These are phyloP conservation scores for Ustilago shanxiensis DNA, from an alignment of 1,284 basidiomycete species.

Conservation along the genomic window DNA sequence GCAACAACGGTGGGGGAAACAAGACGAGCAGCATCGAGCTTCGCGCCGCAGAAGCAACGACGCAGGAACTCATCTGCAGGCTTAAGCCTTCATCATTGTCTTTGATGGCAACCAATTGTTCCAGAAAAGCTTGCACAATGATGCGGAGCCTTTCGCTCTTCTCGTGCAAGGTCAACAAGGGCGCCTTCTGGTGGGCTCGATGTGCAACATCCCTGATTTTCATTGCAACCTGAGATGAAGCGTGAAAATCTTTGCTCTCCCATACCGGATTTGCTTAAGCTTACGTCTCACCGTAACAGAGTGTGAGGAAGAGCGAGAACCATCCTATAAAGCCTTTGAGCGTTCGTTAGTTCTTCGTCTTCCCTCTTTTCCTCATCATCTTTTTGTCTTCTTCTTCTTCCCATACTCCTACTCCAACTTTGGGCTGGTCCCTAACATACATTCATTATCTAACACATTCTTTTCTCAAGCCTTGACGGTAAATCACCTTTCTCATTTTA, in stretches of 20 bases:
- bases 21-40: neutral
- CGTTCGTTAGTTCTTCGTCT: neutral
- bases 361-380: neutral
- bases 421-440: slow-evolving; percentile 36
- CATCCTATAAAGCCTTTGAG: neutral
- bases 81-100: neutral
- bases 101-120: neutral
- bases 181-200: no score
- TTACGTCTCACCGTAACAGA: neutral
- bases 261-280: no score
- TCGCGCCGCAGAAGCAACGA: neutral
- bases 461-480: slow-evolving; percentile 5
- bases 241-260: neutral
- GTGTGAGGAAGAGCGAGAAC: neutral
- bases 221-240: neutral
- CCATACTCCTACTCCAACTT: neutral
- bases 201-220: neutral
- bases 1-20: neutral
- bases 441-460: neutral
- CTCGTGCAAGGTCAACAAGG: neutral
- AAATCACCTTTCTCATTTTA: neutral
- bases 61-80: neutral
- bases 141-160: no score
- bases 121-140: neutral
- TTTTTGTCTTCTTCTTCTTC: slow-evolving; percentile 1